Evolutionary conservation across 441 rosid genomes (phyloP).

Genomic region (Eruca vesicaria): DNA sequence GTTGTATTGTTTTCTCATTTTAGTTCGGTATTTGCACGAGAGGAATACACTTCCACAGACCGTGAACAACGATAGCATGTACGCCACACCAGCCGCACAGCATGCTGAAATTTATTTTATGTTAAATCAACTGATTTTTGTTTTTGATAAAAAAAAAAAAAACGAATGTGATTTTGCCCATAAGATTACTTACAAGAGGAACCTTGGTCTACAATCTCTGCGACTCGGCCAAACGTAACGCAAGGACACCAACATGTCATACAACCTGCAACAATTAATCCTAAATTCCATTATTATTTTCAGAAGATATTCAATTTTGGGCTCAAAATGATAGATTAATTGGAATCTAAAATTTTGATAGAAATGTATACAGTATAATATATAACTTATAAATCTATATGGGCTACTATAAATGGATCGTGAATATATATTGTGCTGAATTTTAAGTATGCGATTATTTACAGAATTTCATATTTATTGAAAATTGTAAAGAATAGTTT

Average conservation of each 20-base stretch:
- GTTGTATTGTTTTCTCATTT: slow-evolving; percentile 39
- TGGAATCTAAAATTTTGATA: neutral
- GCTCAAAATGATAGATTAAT: neutral
- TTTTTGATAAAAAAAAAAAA: neutral
- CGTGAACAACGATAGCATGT: neutral
- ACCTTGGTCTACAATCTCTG: slow-evolving; percentile 22
- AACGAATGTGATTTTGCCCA: neutral
- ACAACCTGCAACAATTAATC: slow-evolving; percentile 19
- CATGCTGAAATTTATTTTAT: slow-evolving; percentile 24
- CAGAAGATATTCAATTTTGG: neutral
- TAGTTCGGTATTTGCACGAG: slow-evolving; percentile 40
- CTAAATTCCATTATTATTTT: neutral
- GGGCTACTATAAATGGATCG: neutral
- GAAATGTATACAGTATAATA: neutral
- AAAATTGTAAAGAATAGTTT: slow-evolving; percentile 5
- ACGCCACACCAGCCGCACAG: slow-evolving; percentile 32
- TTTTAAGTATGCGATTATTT: neutral
- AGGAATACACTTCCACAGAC: slow-evolving; percentile 34
- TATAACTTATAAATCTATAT: neutral
- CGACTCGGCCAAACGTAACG: slow-evolving; percentile 15
- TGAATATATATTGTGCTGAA: neutral
- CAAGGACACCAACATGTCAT: slow-evolving; percentile 30
- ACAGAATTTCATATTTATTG: neutral
- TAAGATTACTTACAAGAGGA: slow-evolving; percentile 6
- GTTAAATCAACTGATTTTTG: neutral